These are phyloP conservation scores for Plasmodium blacklocki DNA, from an alignment of 169 alveolate genomes.

Conservation along the genomic window DNA sequence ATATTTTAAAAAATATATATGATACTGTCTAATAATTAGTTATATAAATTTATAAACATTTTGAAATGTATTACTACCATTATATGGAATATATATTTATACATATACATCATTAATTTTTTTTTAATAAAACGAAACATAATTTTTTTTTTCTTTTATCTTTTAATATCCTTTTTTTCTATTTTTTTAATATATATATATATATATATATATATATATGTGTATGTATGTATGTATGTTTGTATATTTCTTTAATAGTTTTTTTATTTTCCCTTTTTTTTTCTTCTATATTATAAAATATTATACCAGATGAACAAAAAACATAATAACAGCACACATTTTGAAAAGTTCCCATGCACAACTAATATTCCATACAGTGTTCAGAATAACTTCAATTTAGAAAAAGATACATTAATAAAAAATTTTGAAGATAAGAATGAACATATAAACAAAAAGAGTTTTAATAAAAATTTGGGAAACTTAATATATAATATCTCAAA, in stretches of 20 bases:
- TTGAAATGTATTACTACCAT: slow-evolving; percentile 2
- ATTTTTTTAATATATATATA: neutral
- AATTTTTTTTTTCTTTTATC: neutral
- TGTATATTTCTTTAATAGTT: slow-evolving; percentile 26
- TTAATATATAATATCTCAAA: slow-evolving; percentile 58
- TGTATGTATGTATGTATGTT: slow-evolving; percentile 13
- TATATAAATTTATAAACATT: neutral
- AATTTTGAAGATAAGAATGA: slow-evolving; percentile 26
- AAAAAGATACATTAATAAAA: slow-evolving; percentile 24
- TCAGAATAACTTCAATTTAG: slow-evolving; percentile 10
- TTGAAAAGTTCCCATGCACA: slow-evolving; percentile 24
- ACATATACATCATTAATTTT: neutral
- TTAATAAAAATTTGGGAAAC: slow-evolving; percentile 43
- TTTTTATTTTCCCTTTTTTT: slow-evolving; percentile 13
- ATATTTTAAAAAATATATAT: neutral
- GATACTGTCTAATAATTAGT: slow-evolving; percentile 10
- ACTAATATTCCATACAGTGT: slow-evolving; percentile 15
- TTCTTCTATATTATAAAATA: neutral
- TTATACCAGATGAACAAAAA: slow-evolving; percentile 25
- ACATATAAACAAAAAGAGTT: slow-evolving; percentile 32
- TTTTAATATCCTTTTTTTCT: neutral
- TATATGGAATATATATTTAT: slow-evolving; percentile 1
- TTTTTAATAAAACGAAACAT: neutral
- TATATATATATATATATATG: neutral
- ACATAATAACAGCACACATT: slow-evolving; percentile 22